Evolutionary conservation across 2,329 filamentous ascomycete species (phyloP).

Genomic region (Clonostachys rhizophaga): DNA sequence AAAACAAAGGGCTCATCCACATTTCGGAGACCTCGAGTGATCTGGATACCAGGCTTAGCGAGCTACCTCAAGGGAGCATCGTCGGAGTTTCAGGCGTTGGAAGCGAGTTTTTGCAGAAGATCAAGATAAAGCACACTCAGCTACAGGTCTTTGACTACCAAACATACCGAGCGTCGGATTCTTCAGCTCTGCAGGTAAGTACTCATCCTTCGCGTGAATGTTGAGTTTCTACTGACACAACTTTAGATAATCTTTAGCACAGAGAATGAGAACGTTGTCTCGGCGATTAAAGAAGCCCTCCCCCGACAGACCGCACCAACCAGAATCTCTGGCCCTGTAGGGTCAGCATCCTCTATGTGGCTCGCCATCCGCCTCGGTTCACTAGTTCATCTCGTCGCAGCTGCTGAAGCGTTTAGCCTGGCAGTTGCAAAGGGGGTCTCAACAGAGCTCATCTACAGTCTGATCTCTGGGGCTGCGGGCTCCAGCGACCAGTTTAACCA

Average conservation of each 20-base stretch:
- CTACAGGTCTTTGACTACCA: not conserved
- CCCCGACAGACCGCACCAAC: not conserved
- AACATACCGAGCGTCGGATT: not conserved
- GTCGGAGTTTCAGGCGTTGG: no score
- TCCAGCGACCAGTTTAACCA: not conserved
- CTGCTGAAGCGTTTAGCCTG: slow-evolving; percentile 5
- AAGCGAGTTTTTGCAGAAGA: no score
- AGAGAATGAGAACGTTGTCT: not conserved
- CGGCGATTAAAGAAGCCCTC: not conserved
- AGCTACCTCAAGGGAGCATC: no score
- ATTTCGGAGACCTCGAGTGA: no score
- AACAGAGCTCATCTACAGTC: not conserved
- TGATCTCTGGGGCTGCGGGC: not conserved
- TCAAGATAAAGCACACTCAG: not conserved
- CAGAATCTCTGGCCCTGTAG: not conserved
- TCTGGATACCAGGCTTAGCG: no score
- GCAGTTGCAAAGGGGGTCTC: slow-evolving; percentile 7
- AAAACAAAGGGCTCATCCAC: no score
- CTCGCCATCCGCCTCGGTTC: not conserved
- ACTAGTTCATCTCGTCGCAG: not conserved
- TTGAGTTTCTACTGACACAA: not conserved
- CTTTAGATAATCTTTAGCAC: not conserved
- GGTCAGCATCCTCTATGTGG: not conserved
- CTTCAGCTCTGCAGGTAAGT: not conserved
- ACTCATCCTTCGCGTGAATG: not conserved